Evolutionary conservation across 352 stramenopile species (phyloP), one percentile per base, ranked within the genome.

Genomic region (Blastocystis sp.): DNA sequence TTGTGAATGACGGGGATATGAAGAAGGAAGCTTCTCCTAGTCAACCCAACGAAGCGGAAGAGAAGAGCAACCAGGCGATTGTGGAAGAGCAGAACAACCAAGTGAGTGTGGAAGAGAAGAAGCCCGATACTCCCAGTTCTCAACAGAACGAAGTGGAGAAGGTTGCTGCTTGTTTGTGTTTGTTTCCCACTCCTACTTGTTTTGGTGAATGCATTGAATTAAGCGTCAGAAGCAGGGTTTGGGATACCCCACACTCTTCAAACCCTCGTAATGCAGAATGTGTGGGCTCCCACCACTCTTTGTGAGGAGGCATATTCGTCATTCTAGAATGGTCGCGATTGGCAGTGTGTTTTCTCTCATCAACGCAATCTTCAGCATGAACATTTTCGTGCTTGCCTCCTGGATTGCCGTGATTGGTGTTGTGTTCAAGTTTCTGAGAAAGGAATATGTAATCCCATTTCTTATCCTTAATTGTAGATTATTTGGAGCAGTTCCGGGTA

Each of bases 401-500:
- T 84, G 74, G 74, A 84, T 84, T 5, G 65, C 74, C 3, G 45
- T 84, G 56, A 59, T 84, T 67, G 74, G 74, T 45, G 34, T 84
- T 23, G 14, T 84, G 28, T 84, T 84, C 61, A 64, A 84, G 17
- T 84, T 84, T 28, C n/a, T 84, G 41, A n/a, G 74, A 38, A 84
- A 84, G 34, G 74, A 84, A 84, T 84, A 84, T 56, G 74, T 84
- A 84, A 2, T 45, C 1, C 28, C 48, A 11, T 3, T 40, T 53
- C 48, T 23, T 2, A n/a, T 19, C 41, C 11, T 84, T 2, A 84
- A n/a, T 14, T 19, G 56, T 84, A 84, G 74, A 69, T 84, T 14
- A 84, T 84, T 45, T 84, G 74, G 74, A 84, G 74, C 45, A 59
- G 74, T 45, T 84, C 74, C 10, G 74, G 74, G 74, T 84, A 56